Evolutionary conservation across 2,329 filamentous ascomycete species (phyloP), one percentile per base, ranked within the genome.

Genomic region (Colletotrichum sp.): DNA sequence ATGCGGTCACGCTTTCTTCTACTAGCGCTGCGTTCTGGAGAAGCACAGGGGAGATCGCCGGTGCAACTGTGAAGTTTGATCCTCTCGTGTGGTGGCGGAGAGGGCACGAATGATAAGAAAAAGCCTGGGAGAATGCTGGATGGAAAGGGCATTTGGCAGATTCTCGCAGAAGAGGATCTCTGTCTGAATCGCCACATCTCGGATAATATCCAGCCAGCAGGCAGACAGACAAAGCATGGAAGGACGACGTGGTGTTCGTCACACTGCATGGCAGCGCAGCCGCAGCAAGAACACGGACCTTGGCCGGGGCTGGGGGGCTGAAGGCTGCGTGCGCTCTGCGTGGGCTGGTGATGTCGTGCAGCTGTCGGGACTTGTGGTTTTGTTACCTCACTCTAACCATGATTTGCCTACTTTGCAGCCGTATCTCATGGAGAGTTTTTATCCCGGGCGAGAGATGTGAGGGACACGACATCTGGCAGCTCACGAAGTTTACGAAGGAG

Each of bases 311-410:
- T 52, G 44, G 22, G 27, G 36, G 34, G 22, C 19, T 57, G 66
- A 55, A 52, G 44, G 44, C 44, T 52, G 64, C 44, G n/a, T 65
- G 61, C n/a, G 22, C 27, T 11, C 34, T 59, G 67, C 44, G 32
- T 34, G 8, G 32, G 44, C 52, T 25, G 60, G 59, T 36, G 36
- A 75, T 57, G 69, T 68, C 69, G 73, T 73, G 73, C 73, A 75
- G 64, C 73, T 72, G 60, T 34, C 60, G 59, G 59, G 32, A 34
- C 0, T 30, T 30, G 27, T 27, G 57, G 28, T 32, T 61, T 61
- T 61, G 19, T 32, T 25, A 32, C 59, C 59, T 61, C 22, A 1
- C n/a, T 30, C 16, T 34, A 34, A 22, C 32, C 25, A 5, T 32
- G 28, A 15, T 34, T 61, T 34, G 3, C 13, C 32, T 25, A 16